phyloP scores from a whole-genome alignment of 1,284 basidiomycete genomes.

The Phlebopus sp. region DNA sequence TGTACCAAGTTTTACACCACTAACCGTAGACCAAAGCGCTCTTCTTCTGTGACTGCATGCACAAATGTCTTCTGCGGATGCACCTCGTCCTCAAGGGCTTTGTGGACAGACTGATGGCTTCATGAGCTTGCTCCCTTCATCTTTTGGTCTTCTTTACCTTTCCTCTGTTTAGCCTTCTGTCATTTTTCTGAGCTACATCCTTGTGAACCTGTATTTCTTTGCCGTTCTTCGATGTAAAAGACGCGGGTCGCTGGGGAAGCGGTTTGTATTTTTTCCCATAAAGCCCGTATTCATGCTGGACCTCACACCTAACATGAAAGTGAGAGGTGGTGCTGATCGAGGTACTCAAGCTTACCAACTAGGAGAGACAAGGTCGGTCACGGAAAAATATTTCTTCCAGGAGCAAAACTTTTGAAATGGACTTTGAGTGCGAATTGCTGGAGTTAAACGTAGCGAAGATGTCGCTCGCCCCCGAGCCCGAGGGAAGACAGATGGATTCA shows the following conservation, averaged over 20 bases:
- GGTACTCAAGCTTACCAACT: conserved; percentile 45
- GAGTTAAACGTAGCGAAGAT: neutral
- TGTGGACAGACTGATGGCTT: conserved; percentile 64
- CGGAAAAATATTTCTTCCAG: conserved; percentile 40
- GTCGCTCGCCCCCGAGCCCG: neutral
- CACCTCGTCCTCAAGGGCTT: conserved; percentile 74
- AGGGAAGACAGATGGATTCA: neutral
- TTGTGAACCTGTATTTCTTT: conserved; percentile 65
- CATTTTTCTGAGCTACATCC: conserved; percentile 56
- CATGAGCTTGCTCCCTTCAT: neutral
- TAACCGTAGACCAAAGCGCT: conserved; percentile 70
- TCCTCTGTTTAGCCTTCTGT: conserved; percentile 58
- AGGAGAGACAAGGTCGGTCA: conserved; percentile 49
- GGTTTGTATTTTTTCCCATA: conserved; percentile 55
- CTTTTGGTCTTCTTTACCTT: conserved; percentile 41
- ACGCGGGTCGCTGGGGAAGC: conserved; percentile 51
- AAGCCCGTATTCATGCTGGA: conserved; percentile 76
- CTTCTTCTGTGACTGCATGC: conserved; percentile 51
- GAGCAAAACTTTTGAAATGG: conserved; percentile 39
- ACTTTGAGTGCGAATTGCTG: conserved; percentile 12
- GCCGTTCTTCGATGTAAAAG: conserved; percentile 62
- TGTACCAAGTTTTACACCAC: conserved; percentile 11
- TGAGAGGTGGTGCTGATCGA: conserved; percentile 2
- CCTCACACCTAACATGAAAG: conserved; percentile 57
- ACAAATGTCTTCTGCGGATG: conserved; percentile 58